Conservation (phyloP, 176 grass and related monocot genomes). For the Pharus latifolius region DNA sequence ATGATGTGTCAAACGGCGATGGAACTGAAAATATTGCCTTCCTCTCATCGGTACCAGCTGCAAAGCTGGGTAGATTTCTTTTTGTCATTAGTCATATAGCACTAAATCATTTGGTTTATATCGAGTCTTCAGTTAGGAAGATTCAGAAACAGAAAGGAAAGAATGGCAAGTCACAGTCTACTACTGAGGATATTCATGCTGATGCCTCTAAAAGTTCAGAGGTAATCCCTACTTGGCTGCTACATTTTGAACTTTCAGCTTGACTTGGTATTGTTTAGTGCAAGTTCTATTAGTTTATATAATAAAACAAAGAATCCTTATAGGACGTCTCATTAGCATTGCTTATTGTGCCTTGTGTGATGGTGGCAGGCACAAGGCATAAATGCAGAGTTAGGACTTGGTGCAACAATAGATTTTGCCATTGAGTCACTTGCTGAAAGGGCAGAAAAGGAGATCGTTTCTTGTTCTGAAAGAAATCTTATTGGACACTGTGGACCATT, state of each 20-base stretch:
- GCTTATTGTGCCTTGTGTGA: conserved; percentile 7
- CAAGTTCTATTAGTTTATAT: not conserved
- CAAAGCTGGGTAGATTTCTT: conserved; percentile 81
- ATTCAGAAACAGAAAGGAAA: conserved; percentile 78
- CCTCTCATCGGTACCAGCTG: conserved; percentile 37
- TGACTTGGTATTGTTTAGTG: conserved; percentile 4
- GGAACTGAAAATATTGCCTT: conserved; percentile 14
- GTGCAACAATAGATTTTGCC: conserved; percentile 53
- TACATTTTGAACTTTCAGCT: not conserved
- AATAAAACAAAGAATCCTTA: too few relatives aligned
- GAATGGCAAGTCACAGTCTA: conserved; percentile 46
- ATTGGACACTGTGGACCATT: conserved; percentile 82
- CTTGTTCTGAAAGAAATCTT: conserved; percentile 53
- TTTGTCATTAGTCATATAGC: conserved; percentile 81
- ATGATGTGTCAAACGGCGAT: conserved; percentile 26
- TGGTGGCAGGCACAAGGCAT: conserved; percentile 45
- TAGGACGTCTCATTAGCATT: not conserved
- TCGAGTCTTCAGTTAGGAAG: conserved; percentile 72
- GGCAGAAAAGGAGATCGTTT: conserved; percentile 89
- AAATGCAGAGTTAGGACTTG: conserved; percentile 91
- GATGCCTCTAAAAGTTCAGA: conserved; percentile 33
- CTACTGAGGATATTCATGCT: conserved; percentile 15
- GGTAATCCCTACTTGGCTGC: conserved; percentile 28
- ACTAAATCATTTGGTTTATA: conserved; percentile 89
- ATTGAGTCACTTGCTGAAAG: conserved; percentile 78